Base-by-base conservation (phyloP, 2,329 filamentous ascomycete species). In the Fusarium siculi region DNA sequence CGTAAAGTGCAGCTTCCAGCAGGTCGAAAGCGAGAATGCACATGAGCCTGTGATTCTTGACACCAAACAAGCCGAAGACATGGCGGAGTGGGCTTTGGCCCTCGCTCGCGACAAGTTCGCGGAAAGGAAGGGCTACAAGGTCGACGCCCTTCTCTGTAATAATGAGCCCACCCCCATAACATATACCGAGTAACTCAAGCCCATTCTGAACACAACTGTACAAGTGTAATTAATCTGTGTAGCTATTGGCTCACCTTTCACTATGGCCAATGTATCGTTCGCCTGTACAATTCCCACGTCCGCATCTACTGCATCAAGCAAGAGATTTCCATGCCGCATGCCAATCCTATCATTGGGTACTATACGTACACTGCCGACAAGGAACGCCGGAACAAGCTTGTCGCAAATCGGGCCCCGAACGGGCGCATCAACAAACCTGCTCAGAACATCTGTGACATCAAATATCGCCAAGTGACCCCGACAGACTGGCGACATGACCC, bases 271-370 rank as follows among this genome's bases (percentile, higher is more conserved):
- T 3, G 10, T 2, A 19, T 19, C 43, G 18, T 44, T 44, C 43
- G 3, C 7, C 43, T 44, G 43, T 8, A 23, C 2, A 6, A 44
- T 25, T 44, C 43, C 7, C 1, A 44, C 0, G 18, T 44, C 23
- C 0, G 0, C 5, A 9, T 19, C 43, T 44, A 44, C 43, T 0
- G 11, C 9, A 25, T 44, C 23, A 6, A 25, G 23, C 0, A 23
- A 2, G n/a, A 23, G 4, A 16, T 23, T 23, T 43, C 9, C n/a
- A 23, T 43, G 14, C 40, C 40, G n/a, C 5, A 16, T 15, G 40
- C 40, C 9, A 12, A 28, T 28, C 43, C 46, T 28, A 49, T 39
- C 8, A 39, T 39, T 1, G 34, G n/a, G 4, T 28, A 53, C 23
- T 53, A 53, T 6, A 4, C 0, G 3, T 53, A 53, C 14, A 39